phyloP scores from a whole-genome alignment of 768 basidiomycete genomes.

The Mycena floridula region DNA sequence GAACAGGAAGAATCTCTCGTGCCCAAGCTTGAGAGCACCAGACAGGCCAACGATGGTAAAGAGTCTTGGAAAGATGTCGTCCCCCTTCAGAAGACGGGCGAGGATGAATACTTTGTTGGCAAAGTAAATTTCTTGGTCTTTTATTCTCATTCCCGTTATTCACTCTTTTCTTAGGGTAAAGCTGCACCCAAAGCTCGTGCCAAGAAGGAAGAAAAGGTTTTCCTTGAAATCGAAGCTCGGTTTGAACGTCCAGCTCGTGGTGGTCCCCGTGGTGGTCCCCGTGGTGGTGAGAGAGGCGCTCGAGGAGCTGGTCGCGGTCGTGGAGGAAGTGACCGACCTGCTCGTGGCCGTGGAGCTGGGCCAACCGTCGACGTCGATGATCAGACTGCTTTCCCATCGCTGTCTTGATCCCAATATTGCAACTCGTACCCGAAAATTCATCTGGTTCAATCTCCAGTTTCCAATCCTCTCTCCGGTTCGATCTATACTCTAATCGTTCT shows the following conservation, averaged over 20 bases:
- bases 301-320: constrained; percentile 16
- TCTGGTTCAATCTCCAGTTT: neutral
- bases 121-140: constrained; percentile 56
- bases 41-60: constrained; percentile 78
- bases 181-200: constrained; percentile 55
- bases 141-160: constrained; percentile 2
- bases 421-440: neutral
- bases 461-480: neutral
- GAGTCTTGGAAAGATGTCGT: constrained; percentile 73
- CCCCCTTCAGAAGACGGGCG: constrained; percentile 58
- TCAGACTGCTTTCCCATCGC: constrained; percentile 83
- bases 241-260: constrained; percentile 80
- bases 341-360: constrained; percentile 31
- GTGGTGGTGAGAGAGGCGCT: constrained; percentile 34
- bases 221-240: constrained; percentile 85
- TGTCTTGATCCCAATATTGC: constrained; percentile 43
- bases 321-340: constrained; percentile 40
- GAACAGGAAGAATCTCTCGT: constrained; percentile 48
- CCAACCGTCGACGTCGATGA: constrained; percentile 69
- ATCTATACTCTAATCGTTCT: neutral
- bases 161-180: constrained; percentile 44
- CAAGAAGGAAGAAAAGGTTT: constrained; percentile 89
- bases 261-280: constrained; percentile 42
- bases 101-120: constrained; percentile 77
- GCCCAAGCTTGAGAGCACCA: constrained; percentile 73